Evolutionary conservation across 1,284 basidiomycete genomes (phyloP), one percentile per base, ranked within the genome.

Genomic region (Malassezia psittaci): DNA sequence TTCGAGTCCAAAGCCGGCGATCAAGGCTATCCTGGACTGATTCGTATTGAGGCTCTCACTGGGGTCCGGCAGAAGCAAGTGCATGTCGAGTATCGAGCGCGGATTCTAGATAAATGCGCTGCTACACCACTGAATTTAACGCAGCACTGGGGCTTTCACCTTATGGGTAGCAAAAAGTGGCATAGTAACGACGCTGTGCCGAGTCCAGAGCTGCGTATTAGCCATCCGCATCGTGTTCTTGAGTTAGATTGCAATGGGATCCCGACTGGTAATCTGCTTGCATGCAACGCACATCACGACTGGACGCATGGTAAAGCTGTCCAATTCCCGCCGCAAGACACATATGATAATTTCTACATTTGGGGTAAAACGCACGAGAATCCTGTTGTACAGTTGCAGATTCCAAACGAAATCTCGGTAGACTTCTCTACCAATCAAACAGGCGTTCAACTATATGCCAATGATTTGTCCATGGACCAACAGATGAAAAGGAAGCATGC

Each of bases 141-240:
- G n/a, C 69, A 72, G 36, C 69, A 72, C 54, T 72, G 69, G 69
- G 67, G 66, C 42, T 72, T 72, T 60, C 65, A 71, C 46, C 51
- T 72, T 12, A 54, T 52, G 8, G 57, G 66, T 0, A 64, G 63
- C 3, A 48, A 51, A 50, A 7, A 16, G 13, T 9, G 7, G n/a
- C 13, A 19, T 0, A 13, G 51, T 56, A 19, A 24, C 49, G n/a
- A 40, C 45, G 55, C 42, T 13, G 55, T 63, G 2, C 67, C 66
- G 13, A 56, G 57, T 24, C 69, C 70, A 48, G 36, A 54, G n/a
- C 49, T 72, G 13, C 51, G 59, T 35, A 48, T 72, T 41, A 42
- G 58, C 6, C 48, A 52, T 4, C 33, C 55, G n/a, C 32, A 67
- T 24, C 58, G 57, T 41, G 57, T 61, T n/a, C 61, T 71, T 35